Evolutionary conservation across 2,329 filamentous ascomycete species (phyloP).

Genomic region (Sphaerulina vaccinii): DNA sequence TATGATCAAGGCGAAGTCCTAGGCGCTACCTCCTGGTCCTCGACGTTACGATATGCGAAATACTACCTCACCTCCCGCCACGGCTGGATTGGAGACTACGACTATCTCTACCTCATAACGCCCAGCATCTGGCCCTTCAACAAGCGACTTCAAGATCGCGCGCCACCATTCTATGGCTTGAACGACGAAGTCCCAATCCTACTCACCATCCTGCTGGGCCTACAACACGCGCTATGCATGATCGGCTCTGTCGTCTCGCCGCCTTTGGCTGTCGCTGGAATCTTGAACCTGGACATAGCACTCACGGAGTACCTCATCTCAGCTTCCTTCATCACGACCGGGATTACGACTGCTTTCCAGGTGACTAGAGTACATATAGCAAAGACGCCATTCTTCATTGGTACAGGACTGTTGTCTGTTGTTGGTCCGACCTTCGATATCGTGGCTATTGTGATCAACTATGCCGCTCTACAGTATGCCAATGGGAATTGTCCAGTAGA

Average conservation of each 20-base stretch:
- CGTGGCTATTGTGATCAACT: slow-evolving; percentile 7
- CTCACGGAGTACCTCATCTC: slow-evolving; percentile 14
- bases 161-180: slow-evolving; percentile 11
- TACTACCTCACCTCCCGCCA: slow-evolving; percentile 10
- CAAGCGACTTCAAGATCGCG: slow-evolving; percentile 3
- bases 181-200: slow-evolving; percentile 17
- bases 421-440: slow-evolving; percentile 17
- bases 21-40: neutral
- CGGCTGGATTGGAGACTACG: slow-evolving; percentile 13
- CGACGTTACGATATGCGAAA: neutral
- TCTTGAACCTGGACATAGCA: slow-evolving; percentile 5
- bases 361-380: slow-evolving; percentile 13
- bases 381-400: slow-evolving; percentile 13
- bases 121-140: slow-evolving; percentile 17
- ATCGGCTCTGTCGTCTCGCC: slow-evolving; percentile 14
- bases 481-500: slow-evolving; percentile 9
- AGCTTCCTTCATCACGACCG: slow-evolving; percentile 15
- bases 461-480: slow-evolving; percentile 7
- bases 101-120: slow-evolving; percentile 17
- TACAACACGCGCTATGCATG: slow-evolving; percentile 16
- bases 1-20: neutral
- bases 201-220: slow-evolving; percentile 12
- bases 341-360: slow-evolving; percentile 14
- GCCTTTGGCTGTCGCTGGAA: slow-evolving; percentile 10
- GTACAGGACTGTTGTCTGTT: slow-evolving; percentile 10